phyloP scores from a whole-genome alignment of 495 filamentous ascomycete genomes.

The Hypoxylon fragiforme region DNA sequence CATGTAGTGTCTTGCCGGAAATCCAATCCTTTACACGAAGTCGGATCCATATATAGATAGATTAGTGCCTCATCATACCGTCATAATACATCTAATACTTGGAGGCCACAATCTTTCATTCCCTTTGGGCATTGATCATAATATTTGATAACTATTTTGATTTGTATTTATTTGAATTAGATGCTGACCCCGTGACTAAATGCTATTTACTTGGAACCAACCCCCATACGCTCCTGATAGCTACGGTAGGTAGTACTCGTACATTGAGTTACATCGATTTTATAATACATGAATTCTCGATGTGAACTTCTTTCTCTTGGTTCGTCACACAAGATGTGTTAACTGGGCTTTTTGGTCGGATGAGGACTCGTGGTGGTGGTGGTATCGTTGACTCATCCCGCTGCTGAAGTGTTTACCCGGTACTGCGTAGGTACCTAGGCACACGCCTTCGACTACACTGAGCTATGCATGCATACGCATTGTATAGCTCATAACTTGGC shows the following conservation, averaged over 20 bases:
- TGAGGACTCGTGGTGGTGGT: no score
- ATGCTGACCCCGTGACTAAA: no score
- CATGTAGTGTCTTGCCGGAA: constrained; percentile 3
- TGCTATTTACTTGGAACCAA: no score
- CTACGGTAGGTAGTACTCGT: no score
- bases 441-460: no score
- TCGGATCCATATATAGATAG: constrained; percentile 14
- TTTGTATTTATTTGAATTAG: constrained; percentile 11
- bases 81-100: constrained; percentile 23
- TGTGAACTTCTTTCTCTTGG: no score
- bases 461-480: background rate
- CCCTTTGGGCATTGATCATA: background rate
- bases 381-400: no score
- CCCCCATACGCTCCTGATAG: no score
- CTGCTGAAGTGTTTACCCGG: no score
- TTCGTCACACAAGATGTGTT: background rate
- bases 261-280: no score
- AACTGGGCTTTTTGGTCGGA: no score
- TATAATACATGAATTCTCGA: no score
- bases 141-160: background rate
- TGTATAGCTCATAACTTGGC: constrained; percentile 64
- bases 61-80: constrained; percentile 14
- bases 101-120: constrained; percentile 13
- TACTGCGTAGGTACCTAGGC: background rate
- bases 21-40: background rate